A percentile compares a stretch with the other conserved stretches of the same genome.
These are phyloP conservation scores for Podaxis mareebaensis DNA, from an alignment of 768 basidiomycete species.

Conservation along the genomic window DNA sequence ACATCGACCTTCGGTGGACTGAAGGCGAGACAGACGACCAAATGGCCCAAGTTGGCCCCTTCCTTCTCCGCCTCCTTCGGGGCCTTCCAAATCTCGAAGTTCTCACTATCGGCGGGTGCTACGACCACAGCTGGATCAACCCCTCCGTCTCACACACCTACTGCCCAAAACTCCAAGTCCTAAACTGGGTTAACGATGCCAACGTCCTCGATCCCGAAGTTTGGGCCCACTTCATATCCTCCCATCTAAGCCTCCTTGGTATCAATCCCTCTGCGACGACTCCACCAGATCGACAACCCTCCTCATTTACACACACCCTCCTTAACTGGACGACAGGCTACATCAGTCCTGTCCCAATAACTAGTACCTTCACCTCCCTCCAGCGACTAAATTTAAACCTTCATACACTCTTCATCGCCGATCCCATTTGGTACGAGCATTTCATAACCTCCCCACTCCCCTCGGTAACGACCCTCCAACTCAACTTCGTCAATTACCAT, in stretches of 20 bases:
- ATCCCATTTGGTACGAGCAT: neutral
- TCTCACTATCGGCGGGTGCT: slow-evolving; percentile 20
- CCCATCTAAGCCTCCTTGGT: slow-evolving; percentile 19
- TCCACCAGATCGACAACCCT: neutral
- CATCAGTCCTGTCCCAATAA: neutral
- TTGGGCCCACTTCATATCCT: slow-evolving; percentile 20
- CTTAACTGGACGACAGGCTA: neutral
- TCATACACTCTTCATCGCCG: neutral
- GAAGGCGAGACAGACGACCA: slow-evolving; percentile 16
- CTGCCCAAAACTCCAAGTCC: slow-evolving; percentile 18
- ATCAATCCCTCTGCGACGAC: slow-evolving; percentile 16
- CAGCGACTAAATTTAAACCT: neutral
- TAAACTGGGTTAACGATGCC: slow-evolving; percentile 20
- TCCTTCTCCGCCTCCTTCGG: slow-evolving; percentile 18
- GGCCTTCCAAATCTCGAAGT: slow-evolving; percentile 23
- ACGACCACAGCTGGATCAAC: slow-evolving; percentile 9
- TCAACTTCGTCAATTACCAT: slow-evolving; percentile 7
- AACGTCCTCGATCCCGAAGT: neutral
- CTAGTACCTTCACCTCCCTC: slow-evolving; percentile 1
- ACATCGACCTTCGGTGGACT: slow-evolving; percentile 15
- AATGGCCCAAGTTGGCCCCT: neutral
- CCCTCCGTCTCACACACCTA: neutral
- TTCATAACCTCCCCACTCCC: slow-evolving; percentile 8
- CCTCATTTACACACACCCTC: neutral
- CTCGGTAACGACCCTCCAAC: slow-evolving; percentile 17